Conservation (phyloP, 352 stramenopile genomes). For the Pythium plurisporium region DNA sequence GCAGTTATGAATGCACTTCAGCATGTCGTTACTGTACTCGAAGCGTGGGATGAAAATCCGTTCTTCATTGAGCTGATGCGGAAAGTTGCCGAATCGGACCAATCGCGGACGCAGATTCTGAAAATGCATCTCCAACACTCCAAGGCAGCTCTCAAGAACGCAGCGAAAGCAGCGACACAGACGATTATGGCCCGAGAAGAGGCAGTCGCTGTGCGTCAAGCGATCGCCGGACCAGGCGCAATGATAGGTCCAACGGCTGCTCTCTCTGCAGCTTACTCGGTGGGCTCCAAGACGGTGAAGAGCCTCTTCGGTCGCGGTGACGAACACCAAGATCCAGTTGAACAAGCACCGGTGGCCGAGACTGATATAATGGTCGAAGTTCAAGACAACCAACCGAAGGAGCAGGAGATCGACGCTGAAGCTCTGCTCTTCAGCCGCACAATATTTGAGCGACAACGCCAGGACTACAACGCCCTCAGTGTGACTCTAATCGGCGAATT, state of each 20-base stretch:
- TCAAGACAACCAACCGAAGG: background rate
- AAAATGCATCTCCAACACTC: slow-evolving; percentile 63
- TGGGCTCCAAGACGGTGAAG: slow-evolving; percentile 68
- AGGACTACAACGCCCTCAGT: slow-evolving; percentile 35
- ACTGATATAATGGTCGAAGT: background rate
- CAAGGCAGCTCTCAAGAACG: slow-evolving; percentile 38
- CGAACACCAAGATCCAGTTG: background rate
- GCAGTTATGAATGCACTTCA: slow-evolving; percentile 47
- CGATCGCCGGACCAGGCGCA: slow-evolving; percentile 53
- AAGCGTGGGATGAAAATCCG: slow-evolving; percentile 57
- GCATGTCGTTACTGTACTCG: slow-evolving; percentile 34
- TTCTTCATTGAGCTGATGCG: slow-evolving; percentile 65
- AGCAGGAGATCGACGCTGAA: slow-evolving; percentile 37
- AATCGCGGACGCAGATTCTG: slow-evolving; percentile 47
- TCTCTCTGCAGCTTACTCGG: slow-evolving; percentile 66
- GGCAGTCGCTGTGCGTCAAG: slow-evolving; percentile 61
- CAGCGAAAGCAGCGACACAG: slow-evolving; percentile 38
- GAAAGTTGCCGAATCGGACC: slow-evolving; percentile 52
- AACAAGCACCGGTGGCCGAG: background rate
- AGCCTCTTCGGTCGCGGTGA: slow-evolving; percentile 44
- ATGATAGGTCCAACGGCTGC: slow-evolving; percentile 72
- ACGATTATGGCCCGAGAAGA: slow-evolving; percentile 63
- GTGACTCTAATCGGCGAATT: slow-evolving; percentile 28
- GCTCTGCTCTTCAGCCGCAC: slow-evolving; percentile 57
- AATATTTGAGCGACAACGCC: slow-evolving; percentile 66